Evolutionary conservation across 2,329 filamentous ascomycete species (phyloP).

Genomic region (Penicillium rolfsii): DNA sequence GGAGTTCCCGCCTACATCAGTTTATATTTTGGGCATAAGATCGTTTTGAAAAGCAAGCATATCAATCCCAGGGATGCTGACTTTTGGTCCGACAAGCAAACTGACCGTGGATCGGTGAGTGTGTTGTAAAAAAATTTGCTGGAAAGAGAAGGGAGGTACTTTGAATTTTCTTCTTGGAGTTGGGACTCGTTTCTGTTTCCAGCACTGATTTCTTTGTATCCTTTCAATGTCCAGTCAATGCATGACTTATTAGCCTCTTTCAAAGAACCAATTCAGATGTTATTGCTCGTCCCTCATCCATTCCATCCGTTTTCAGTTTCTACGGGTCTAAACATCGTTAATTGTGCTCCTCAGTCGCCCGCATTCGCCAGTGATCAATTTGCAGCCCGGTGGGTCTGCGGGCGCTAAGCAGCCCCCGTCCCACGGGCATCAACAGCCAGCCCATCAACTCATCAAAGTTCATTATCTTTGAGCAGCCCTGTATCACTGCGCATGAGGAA

Average conservation of each 20-base stretch:
- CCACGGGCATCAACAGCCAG: no score
- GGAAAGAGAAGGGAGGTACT: neutral
- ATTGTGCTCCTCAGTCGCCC: neutral
- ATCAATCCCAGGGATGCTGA: slow-evolving; percentile 63
- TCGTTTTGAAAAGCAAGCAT: slow-evolving; percentile 56
- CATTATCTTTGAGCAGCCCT: neutral
- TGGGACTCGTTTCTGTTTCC: neutral
- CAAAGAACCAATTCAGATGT: neutral
- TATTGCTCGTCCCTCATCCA: neutral
- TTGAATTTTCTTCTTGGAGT: neutral
- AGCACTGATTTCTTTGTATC: neutral
- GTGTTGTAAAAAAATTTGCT: neutral
- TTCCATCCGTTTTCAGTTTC: neutral
- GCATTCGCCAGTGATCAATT: neutral
- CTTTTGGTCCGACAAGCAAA: slow-evolving; percentile 70
- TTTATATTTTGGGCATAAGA: slow-evolving; percentile 70
- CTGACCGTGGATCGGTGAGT: slow-evolving; percentile 51
- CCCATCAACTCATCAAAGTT: neutral
- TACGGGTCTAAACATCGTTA: neutral
- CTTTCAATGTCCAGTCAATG: neutral
- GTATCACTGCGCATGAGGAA: neutral
- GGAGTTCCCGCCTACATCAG: slow-evolving; percentile 74
- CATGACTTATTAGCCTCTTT: neutral
- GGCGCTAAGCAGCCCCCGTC: neutral
- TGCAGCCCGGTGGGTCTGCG: slow-evolving; percentile 1